phyloP scores from a whole-genome alignment of 768 basidiomycete genomes.

The Tricholoma terreum region DNA sequence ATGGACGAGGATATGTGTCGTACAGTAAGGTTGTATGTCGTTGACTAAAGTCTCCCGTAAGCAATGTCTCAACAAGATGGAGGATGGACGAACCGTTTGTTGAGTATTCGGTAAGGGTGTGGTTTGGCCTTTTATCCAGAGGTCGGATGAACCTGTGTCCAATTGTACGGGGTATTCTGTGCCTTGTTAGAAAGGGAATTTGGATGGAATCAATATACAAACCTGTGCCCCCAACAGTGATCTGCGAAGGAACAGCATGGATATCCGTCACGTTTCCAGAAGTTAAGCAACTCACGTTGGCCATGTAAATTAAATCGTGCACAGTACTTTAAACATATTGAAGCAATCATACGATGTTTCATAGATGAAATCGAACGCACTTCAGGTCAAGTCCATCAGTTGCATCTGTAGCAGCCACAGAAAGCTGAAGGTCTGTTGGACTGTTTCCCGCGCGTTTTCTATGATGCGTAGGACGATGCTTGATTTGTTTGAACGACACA shows the following conservation, averaged over 20 bases:
- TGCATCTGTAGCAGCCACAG: slow-evolving; percentile 29
- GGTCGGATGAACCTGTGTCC: slow-evolving; percentile 83
- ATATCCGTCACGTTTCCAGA: slow-evolving; percentile 3
- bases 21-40: slow-evolving; percentile 63
- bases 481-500: slow-evolving; percentile 46
- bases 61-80: slow-evolving; percentile 3
- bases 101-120: slow-evolving; percentile 47
- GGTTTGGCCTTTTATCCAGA: slow-evolving; percentile 59
- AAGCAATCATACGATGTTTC: not conserved
- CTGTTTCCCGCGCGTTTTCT: slow-evolving; percentile 34
- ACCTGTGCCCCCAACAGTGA: slow-evolving; percentile 66
- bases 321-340: slow-evolving; percentile 47
- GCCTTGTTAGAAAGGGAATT: slow-evolving; percentile 3
- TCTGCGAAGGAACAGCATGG: slow-evolving; percentile 34
- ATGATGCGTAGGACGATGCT: slow-evolving; percentile 28
- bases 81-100: slow-evolving; percentile 42
- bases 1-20: slow-evolving; percentile 14
- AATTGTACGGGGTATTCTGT: slow-evolving; percentile 73
- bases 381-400: slow-evolving; percentile 40
- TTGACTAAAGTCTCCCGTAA: slow-evolving; percentile 29
- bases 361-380: slow-evolving; percentile 29
- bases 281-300: slow-evolving; percentile 51
- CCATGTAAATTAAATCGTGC: slow-evolving; percentile 76
- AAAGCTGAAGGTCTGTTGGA: slow-evolving; percentile 29
- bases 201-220: not conserved